phyloP scores from a whole-genome alignment of 169 alveolate species.

The Plasmodium berghei region DNA sequence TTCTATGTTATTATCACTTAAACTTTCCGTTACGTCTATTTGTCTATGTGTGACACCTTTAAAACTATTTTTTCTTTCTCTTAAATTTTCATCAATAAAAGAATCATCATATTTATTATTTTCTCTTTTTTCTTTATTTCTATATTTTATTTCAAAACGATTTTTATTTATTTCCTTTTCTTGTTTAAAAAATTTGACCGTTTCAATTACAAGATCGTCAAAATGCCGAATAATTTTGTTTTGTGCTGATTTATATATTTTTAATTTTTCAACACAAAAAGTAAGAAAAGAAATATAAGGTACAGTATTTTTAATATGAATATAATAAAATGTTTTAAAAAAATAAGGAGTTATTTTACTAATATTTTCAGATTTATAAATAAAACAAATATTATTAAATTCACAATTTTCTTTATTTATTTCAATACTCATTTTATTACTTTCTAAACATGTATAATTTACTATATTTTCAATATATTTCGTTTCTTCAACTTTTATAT shows the following conservation, averaged over 20 bases:
- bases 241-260: slow-evolving; percentile 23
- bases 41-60: too few species aligned
- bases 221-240: slow-evolving; percentile 28
- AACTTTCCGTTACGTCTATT: not conserved
- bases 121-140: not conserved
- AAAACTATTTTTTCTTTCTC: not conserved
- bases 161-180: not conserved
- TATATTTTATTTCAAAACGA: not conserved
- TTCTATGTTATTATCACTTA: too few species aligned
- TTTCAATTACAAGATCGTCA: slow-evolving; percentile 43
- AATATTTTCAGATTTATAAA: slow-evolving; percentile 13
- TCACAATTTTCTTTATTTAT: slow-evolving; percentile 20
- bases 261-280: slow-evolving; percentile 19
- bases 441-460: slow-evolving; percentile 28
- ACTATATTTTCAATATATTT: slow-evolving; percentile 24
- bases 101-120: not conserved
- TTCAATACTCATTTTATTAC: slow-evolving; percentile 10
- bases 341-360: slow-evolving; percentile 27
- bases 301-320: slow-evolving; percentile 20
- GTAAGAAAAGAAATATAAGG: slow-evolving; percentile 39
- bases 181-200: slow-evolving; percentile 33
- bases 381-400: slow-evolving; percentile 10
- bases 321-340: slow-evolving; percentile 14
- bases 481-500: slow-evolving; percentile 8
- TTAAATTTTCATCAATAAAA: not conserved